These are phyloP conservation scores for Globisporangium viniferum DNA, from an alignment of 352 stramenopile genomes.

Conservation along the genomic window DNA sequence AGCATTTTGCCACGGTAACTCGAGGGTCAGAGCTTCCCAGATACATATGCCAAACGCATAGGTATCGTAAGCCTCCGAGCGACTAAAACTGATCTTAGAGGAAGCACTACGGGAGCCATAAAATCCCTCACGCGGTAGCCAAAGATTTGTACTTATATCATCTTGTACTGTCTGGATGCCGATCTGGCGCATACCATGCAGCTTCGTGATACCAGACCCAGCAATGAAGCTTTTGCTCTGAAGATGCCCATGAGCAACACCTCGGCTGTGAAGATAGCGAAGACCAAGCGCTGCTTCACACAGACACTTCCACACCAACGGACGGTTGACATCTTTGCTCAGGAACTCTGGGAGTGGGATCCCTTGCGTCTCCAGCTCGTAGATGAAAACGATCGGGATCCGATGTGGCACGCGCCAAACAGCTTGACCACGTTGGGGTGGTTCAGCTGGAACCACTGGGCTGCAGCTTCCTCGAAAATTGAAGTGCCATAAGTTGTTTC, in stretches of 20 bases:
- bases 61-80: not conserved
- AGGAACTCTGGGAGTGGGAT: not conserved
- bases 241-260: not conserved
- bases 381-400: not conserved
- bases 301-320: not conserved
- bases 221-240: not conserved
- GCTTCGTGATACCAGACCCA: not conserved
- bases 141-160: not conserved
- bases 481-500: too few relatives aligned
- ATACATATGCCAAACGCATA: not conserved
- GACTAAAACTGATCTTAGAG: too few relatives aligned
- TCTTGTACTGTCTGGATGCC: too few relatives aligned
- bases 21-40: not conserved
- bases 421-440: slow-evolving; percentile 12
- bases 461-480: too few relatives aligned
- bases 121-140: not conserved
- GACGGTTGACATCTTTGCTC: not conserved
- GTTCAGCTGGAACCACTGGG: slow-evolving; percentile 4
- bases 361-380: not conserved
- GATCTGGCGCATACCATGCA: too few relatives aligned
- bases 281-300: not conserved
- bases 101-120: too few relatives aligned
- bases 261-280: not conserved
- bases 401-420: not conserved
- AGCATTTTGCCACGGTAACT: not conserved